Percentiles rank a stretch among this genome's conserved stretches.
Evolutionary conservation across 305 asterid genomes (phyloP).

Genomic region (Fraxinus albicans): DNA sequence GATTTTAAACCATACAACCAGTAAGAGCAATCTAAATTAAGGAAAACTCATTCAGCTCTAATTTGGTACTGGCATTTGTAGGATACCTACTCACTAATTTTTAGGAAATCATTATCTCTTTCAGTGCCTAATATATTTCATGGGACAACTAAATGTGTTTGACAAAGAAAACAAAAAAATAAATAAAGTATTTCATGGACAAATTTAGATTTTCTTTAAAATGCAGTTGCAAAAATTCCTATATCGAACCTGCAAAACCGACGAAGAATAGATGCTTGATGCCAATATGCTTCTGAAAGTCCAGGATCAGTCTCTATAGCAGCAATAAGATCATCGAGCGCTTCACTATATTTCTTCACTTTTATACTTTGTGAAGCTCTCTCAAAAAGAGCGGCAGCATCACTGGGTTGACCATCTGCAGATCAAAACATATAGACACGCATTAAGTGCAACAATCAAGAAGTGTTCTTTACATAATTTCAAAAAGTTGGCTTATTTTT

Average conservation of each 20-base stretch:
- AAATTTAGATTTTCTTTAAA: neutral
- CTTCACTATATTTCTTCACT: slow-evolving; percentile 83
- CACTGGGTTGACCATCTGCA: slow-evolving; percentile 70
- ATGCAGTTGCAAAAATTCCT: neutral
- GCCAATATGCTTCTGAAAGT: slow-evolving; percentile 78
- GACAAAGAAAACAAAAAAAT: neutral
- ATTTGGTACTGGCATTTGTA: neutral
- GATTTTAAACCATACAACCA: neutral
- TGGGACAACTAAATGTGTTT: neutral
- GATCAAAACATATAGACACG: slow-evolving; percentile 9
- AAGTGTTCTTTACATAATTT: neutral
- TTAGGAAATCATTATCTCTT: neutral
- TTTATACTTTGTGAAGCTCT: slow-evolving; percentile 72
- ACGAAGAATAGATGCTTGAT: slow-evolving; percentile 76
- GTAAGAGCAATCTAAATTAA: neutral
- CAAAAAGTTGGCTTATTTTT: neutral
- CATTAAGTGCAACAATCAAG: slow-evolving; percentile 4
- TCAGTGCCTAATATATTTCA: neutral
- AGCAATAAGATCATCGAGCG: slow-evolving; percentile 76
- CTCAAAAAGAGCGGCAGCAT: slow-evolving; percentile 68
- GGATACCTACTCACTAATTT: neutral
- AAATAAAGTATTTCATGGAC: neutral
- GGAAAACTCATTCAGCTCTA: neutral
- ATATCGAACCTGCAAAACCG: slow-evolving; percentile 69
- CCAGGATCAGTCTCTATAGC: slow-evolving; percentile 89